Evolutionary conservation across 139 green algal species (phyloP), one percentile per base, ranked within the genome.

Genomic region (Chlamydomonas applanata): DNA sequence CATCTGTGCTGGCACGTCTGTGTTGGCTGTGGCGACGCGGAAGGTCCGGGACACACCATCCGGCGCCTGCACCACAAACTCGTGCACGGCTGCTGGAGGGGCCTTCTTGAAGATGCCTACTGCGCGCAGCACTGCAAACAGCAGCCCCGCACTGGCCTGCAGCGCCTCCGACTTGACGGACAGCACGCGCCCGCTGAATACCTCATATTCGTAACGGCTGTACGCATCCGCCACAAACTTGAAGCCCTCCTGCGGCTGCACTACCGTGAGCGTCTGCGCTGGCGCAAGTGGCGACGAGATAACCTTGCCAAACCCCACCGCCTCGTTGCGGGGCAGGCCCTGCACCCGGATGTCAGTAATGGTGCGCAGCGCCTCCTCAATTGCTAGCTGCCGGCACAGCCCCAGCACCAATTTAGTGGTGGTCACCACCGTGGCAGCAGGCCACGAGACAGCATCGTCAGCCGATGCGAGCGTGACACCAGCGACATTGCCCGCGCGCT

Each of bases 221-320:
- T 69, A 87, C 17, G 79, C 80, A 72, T 93, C 88, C 1, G 84
- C 82, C 22, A 94, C 89, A n/a, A 87, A 72, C 80, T 93, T 95
- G 54, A 65, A 65, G 32, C 93, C 93, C 79, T 97, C 92, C 69
- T 83, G 90, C 17, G 93, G 93, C 80, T 96, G 91, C 61, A 95
- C 90, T 13, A 97, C 90, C 24, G 91, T 80, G 40, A 97, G 86
- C 22, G 93, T 89, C 13, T 83, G 82, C 29, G 76, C 52, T 17
- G 85, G 88, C 9, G 81, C 81, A 59, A 93, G 79, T 0, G 93
- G 93, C 29, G 83, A 94, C 46, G 44, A 79, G 16, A 97, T 85
- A 17, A 96, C 89, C 22, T 81, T 84, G 57, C 83, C 76, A 65
- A 85, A 81, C 27, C 76, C 61, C 19, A 89, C 77, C 69, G 85